These are phyloP conservation scores for Przewalskia tangutica DNA, from an alignment of 257 asterid genomes.

Conservation along the genomic window DNA sequence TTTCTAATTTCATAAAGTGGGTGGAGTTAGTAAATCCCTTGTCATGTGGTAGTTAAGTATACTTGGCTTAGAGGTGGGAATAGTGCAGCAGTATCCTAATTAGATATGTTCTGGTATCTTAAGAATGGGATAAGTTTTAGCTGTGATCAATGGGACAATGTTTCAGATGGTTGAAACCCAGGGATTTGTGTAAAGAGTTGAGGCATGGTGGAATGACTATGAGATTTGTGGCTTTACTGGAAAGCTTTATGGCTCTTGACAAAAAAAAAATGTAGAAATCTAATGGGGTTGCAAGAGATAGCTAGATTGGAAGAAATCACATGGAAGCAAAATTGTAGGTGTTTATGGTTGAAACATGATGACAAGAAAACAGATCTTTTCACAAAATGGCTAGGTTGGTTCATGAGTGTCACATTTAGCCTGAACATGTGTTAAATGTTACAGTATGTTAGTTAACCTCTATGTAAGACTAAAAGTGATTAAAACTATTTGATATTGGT, in stretches of 20 bases:
- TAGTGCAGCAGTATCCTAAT: background rate
- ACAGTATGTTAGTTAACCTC: too few species aligned
- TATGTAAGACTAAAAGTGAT: too few species aligned
- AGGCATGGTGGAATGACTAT: background rate
- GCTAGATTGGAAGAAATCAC: background rate
- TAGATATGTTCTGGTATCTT: background rate
- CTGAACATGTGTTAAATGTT: too few species aligned
- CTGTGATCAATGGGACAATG: background rate
- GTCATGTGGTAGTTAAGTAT: background rate
- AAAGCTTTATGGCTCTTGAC: background rate
- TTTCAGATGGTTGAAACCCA: background rate
- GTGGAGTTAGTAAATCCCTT: background rate
- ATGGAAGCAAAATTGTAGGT: background rate
- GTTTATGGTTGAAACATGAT: background rate
- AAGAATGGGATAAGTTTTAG: background rate
- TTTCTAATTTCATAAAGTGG: background rate
- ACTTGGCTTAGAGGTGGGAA: background rate
- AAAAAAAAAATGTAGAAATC: background rate
- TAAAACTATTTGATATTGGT: too few species aligned
- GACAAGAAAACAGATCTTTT: background rate
- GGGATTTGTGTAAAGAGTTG: background rate
- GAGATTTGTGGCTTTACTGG: background rate
- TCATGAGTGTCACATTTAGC: too few species aligned
- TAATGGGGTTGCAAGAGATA: background rate
- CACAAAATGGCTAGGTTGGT: too few species aligned